phyloP scores from a whole-genome alignment of 805 yeast genomes.

The Barnettozyma botsteinii region DNA sequence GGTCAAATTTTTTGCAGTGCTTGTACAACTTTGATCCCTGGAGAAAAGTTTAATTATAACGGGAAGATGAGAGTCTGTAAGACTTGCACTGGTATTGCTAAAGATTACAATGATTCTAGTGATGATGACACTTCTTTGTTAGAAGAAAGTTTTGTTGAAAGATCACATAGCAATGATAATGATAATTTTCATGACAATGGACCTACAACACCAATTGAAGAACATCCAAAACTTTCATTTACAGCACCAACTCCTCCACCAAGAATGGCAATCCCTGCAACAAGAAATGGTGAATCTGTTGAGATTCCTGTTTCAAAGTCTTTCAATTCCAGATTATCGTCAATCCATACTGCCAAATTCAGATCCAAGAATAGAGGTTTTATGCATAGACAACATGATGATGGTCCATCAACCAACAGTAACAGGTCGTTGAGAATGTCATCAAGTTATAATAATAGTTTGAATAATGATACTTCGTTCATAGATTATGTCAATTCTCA shows the following conservation, averaged over 20 bases:
- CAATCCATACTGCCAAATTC: constrained; percentile 23
- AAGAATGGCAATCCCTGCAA: constrained; percentile 78
- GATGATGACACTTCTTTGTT: constrained; percentile 45
- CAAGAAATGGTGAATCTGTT: constrained; percentile 70
- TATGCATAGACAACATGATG: neutral
- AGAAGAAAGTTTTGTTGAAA: constrained; percentile 30
- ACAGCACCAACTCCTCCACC: constrained; percentile 54
- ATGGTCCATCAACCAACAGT: neutral
- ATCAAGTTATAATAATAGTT: constrained; percentile 1
- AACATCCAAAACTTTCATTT: constrained; percentile 11
- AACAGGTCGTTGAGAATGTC: constrained; percentile 5
- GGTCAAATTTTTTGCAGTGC: constrained; percentile 90
- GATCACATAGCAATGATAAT: constrained; percentile 14
- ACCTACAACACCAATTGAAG: constrained; percentile 20
- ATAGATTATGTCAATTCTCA: constrained; percentile 23
- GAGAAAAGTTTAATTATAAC: constrained; percentile 53
- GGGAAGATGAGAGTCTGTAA: constrained; percentile 76
- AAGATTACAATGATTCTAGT: constrained; percentile 67
- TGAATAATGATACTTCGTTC: constrained; percentile 17
- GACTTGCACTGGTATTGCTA: constrained; percentile 58
- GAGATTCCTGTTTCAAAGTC: constrained; percentile 49
- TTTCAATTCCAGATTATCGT: constrained; percentile 20
- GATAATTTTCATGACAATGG: constrained; percentile 18
- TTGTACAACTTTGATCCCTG: constrained; percentile 70
- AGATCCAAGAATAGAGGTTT: constrained; percentile 10